Evolutionary conservation across 805 yeast species (phyloP), one percentile per base, ranked within the genome.

Genomic region (Wickerhamiella nectarea): DNA sequence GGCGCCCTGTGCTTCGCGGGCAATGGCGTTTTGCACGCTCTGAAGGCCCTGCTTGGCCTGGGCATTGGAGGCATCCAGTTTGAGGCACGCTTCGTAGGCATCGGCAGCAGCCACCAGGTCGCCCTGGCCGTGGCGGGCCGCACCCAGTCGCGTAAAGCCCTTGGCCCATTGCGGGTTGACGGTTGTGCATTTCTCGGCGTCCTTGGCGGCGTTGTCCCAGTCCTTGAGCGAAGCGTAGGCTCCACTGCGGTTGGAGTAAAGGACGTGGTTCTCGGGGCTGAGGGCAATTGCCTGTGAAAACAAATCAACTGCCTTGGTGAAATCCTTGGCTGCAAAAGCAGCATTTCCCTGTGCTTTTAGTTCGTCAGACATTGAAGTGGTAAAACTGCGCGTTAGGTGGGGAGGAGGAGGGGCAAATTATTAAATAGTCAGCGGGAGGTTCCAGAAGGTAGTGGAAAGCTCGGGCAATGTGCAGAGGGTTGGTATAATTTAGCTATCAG

Each of bases 241-340:
- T 11, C 94, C 98, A 9, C 97, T 87, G 62, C 98, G 78, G 68
- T 91, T 91, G 41, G 96, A 86, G 61, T 69, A 87, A 44, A 91
- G 70, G 14, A 91, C 96, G 60, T 89, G 96, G 63, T 89, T 91
- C 5, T 70, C 50, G 36, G 78, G 69, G 0, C 95, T 77, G 11
- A 74, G 84, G 36, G 76, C 93, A 56, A 89, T 91, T 26, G 96
- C 98, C 61, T 82, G 72, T 15, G 89, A 66, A 66, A 91, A 91
- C 43, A 68, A 63, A 28, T 80, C 94, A 46, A 80, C 75, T 34
- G 98, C 97, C 52, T 75, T 71, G 18, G 68, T 66, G 60, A 75
- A 91, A 44, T 89, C 84, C 64, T 91, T 89, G 43, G 86, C 83
- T 19, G 85, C 76, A 60, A 91, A 91, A 36, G 85, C 91, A 50